Evolutionary conservation across 2,329 filamentous ascomycete species (phyloP).

Genomic region (Macrophomina pseudophaseolina): DNA sequence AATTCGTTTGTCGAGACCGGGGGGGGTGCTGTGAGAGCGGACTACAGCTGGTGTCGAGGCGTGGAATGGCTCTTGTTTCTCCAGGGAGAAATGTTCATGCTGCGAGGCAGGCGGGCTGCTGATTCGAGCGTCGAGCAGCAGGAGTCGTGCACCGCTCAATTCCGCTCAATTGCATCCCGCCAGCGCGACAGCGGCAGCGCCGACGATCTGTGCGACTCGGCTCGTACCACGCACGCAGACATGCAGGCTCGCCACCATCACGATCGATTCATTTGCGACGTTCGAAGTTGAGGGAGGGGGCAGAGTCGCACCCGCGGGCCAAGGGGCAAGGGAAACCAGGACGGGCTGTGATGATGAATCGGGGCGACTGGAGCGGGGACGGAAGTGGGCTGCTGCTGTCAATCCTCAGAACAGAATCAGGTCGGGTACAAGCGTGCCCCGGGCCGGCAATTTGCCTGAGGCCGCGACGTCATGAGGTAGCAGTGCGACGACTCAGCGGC

Average conservation of each 20-base stretch:
- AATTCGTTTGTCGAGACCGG: no score
- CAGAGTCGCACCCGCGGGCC: neutral
- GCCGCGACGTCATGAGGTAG: constrained; percentile 17
- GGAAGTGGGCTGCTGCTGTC: neutral
- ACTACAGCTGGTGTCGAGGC: no score
- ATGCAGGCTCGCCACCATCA: neutral
- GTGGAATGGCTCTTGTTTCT: no score
- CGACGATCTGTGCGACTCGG: neutral
- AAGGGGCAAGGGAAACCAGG: neutral
- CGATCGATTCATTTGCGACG: constrained; percentile 19
- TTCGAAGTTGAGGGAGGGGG: constrained; percentile 1
- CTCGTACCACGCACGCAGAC: neutral
- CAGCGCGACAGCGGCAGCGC: neutral
- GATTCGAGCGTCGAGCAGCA: neutral
- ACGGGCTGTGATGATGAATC: neutral
- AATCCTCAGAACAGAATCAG: neutral
- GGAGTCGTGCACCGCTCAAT: neutral
- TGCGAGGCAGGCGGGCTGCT: neutral
- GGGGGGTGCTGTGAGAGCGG: no score
- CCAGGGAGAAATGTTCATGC: no score
- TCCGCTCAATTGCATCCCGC: neutral
- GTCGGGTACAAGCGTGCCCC: neutral
- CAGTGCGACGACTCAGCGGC: constrained; percentile 12
- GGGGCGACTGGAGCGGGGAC: neutral
- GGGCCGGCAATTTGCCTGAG: neutral